phyloP scores from a whole-genome alignment of 352 stramenopile genomes.

The Phytophthora brassicae region DNA sequence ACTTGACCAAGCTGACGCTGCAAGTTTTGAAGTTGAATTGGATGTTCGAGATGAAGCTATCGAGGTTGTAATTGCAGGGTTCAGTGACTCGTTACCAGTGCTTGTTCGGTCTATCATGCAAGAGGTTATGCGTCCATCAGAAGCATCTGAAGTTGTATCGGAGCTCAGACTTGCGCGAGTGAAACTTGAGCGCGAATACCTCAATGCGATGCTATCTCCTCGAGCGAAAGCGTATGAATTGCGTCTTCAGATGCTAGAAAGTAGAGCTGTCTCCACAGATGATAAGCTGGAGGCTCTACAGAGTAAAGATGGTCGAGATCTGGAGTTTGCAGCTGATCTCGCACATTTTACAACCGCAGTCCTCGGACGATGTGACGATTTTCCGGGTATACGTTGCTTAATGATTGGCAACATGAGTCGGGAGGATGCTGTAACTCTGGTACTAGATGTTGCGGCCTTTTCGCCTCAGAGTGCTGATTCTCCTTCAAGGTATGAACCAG shows the following conservation, averaged over 20 bases:
- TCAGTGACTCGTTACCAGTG: conserved; percentile 66
- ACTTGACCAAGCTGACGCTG: conserved; percentile 62
- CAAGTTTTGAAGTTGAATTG: conserved; percentile 58
- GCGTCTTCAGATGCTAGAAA: conserved; percentile 69
- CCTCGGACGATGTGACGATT: conserved; percentile 23
- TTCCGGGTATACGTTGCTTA: conserved; percentile 29
- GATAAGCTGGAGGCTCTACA: conserved; percentile 58
- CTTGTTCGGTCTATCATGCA: conserved; percentile 52
- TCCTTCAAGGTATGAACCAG: conserved; percentile 10
- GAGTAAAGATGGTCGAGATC: conserved; percentile 11
- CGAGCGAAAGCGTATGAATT: conserved; percentile 67
- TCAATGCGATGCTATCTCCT: conserved; percentile 68
- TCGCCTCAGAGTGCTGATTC: conserved; percentile 6
- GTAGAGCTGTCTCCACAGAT: conserved; percentile 51
- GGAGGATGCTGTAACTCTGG: conserved; percentile 34
- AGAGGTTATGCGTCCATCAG: conserved; percentile 38
- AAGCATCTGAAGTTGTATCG: conserved; percentile 25
- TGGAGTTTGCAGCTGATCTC: conserved; percentile 30
- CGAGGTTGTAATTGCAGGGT: conserved; percentile 66
- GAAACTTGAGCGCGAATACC: conserved; percentile 67
- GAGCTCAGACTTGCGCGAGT: conserved; percentile 54
- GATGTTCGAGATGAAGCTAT: conserved; percentile 66
- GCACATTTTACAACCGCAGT: conserved; percentile 22
- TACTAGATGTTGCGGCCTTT: conserved; percentile 38
- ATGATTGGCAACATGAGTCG: conserved; percentile 68